A percentile compares a stretch with the other conserved stretches of the same genome.
These are phyloP conservation scores for Pseudocercospora pini-densiflorae DNA, from an alignment of 2,329 filamentous ascomycete species.

Conservation along the genomic window DNA sequence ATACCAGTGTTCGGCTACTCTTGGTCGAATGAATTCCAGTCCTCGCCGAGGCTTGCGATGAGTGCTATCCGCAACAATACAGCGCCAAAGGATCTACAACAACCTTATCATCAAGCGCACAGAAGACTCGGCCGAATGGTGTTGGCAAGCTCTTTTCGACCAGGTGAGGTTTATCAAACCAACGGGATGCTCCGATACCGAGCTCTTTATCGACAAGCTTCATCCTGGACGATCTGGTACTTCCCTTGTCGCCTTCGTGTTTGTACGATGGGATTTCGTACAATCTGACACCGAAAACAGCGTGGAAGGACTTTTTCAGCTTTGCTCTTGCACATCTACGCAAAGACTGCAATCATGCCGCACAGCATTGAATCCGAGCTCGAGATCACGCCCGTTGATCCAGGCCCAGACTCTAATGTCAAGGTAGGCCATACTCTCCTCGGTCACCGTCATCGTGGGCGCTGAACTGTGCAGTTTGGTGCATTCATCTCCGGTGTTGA, in stretches of 20 bases:
- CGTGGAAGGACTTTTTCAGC: not conserved
- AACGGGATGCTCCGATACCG: not conserved
- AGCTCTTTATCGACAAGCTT: not conserved
- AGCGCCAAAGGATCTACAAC: not conserved
- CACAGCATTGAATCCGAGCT: slow-evolving; percentile 3
- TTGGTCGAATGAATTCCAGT: too few species aligned
- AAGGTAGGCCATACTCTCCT: not conserved
- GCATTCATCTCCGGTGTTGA: slow-evolving; percentile 1
- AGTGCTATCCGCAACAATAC: not conserved
- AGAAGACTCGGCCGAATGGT: not conserved
- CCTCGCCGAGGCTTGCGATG: not conserved
- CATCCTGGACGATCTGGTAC: not conserved
- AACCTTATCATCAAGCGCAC: not conserved
- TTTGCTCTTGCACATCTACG: not conserved
- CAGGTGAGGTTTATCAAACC: not conserved
- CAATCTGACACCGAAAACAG: not conserved
- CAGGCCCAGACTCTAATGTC: slow-evolving; percentile 2
- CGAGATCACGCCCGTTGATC: not conserved
- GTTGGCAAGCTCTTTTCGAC: not conserved
- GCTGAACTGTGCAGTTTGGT: not conserved
- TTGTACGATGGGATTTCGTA: not conserved
- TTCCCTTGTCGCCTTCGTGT: not conserved
- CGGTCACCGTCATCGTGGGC: too few species aligned
- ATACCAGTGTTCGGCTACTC: not conserved
- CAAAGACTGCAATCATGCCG: slow-evolving; percentile 4